phyloP scores from a whole-genome alignment of 1,139 yeast species.

The Pichia sp. region DNA sequence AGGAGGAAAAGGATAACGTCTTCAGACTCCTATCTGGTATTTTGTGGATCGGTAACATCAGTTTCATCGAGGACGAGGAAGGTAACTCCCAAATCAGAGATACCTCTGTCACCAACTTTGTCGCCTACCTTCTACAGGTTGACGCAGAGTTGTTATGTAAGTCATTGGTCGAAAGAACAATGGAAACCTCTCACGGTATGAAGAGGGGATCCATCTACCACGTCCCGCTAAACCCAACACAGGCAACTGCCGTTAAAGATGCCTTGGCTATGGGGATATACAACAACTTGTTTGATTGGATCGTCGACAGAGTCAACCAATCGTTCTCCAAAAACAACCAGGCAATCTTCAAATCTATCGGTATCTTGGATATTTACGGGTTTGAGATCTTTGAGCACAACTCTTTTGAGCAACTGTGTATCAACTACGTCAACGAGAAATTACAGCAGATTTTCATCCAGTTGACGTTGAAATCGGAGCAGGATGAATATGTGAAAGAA shows the following conservation, averaged over 20 bases:
- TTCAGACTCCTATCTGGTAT: constrained; percentile 81
- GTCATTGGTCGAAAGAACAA: constrained; percentile 71
- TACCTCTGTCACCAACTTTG: constrained; percentile 84
- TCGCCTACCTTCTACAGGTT: constrained; percentile 85
- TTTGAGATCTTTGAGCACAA: constrained; percentile 96
- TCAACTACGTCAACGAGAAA: constrained; percentile 95
- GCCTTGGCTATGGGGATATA: constrained; percentile 94
- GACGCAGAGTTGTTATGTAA: constrained; percentile 62
- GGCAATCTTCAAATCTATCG: constrained; percentile 64
- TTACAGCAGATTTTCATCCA: constrained; percentile 96
- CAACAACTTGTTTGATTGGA: constrained; percentile 93
- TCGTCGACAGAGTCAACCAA: constrained; percentile 85
- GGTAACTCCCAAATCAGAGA: constrained; percentile 84
- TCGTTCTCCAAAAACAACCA: constrained; percentile 47
- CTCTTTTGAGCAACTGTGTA: constrained; percentile 95
- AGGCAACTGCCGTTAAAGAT: constrained; percentile 92
- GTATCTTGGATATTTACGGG: constrained; percentile 96
- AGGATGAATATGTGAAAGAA: constrained; percentile 94
- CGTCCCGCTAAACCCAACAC: constrained; percentile 86
- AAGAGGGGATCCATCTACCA: constrained; percentile 91
- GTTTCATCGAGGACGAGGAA: constrained; percentile 79
- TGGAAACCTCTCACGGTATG: constrained; percentile 87
- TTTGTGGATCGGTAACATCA: constrained; percentile 90
- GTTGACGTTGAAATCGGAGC: constrained; percentile 91
- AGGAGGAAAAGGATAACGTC: constrained; percentile 83